A percentile compares a stretch with the other conserved stretches of the same genome.
Conservation (phyloP, 345 rosid species). For the Mallotus nudiflorus region DNA sequence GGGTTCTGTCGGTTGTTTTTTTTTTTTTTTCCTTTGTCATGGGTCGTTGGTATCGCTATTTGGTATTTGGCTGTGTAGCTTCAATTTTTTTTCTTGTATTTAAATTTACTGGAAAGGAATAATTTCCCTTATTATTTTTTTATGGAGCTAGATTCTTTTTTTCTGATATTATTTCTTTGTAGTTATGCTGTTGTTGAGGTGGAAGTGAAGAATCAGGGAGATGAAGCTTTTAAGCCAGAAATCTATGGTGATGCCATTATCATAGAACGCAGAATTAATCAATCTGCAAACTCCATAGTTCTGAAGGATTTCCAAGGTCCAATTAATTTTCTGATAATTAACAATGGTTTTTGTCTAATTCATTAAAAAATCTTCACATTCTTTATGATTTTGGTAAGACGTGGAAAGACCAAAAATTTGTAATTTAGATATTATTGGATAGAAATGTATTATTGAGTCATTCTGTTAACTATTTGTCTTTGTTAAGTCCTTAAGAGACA, state of each 20-base stretch:
- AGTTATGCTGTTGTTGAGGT: constrained; percentile 78
- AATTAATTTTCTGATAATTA: constrained; percentile 7
- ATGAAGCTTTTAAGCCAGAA: constrained; percentile 77
- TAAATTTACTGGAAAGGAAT: too few species aligned
- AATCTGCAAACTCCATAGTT: constrained; percentile 51
- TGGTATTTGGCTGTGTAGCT: too few species aligned
- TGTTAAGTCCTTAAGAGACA: not conserved
- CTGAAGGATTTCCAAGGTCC: constrained; percentile 76
- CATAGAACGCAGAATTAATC: constrained; percentile 78
- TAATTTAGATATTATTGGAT: not conserved
- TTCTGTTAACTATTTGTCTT: not conserved
- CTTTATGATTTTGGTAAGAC: not conserved
- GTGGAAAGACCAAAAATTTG: not conserved
- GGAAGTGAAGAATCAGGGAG: constrained; percentile 73
- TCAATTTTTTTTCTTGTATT: not conserved
- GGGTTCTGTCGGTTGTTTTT: not conserved
- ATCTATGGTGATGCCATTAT: constrained; percentile 60
- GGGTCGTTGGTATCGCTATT: not conserved
- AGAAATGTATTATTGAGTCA: not conserved
- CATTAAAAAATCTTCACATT: not conserved
- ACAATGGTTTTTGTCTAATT: not conserved
- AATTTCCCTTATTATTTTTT: too few species aligned
- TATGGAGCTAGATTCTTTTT: not conserved
- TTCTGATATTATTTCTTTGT: constrained; percentile 20
- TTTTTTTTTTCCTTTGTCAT: not conserved